Percentiles rank a stretch among this genome's conserved stretches.
phyloP scores from a whole-genome alignment of 805 yeast species.

The Candida sanyiensis region DNA sequence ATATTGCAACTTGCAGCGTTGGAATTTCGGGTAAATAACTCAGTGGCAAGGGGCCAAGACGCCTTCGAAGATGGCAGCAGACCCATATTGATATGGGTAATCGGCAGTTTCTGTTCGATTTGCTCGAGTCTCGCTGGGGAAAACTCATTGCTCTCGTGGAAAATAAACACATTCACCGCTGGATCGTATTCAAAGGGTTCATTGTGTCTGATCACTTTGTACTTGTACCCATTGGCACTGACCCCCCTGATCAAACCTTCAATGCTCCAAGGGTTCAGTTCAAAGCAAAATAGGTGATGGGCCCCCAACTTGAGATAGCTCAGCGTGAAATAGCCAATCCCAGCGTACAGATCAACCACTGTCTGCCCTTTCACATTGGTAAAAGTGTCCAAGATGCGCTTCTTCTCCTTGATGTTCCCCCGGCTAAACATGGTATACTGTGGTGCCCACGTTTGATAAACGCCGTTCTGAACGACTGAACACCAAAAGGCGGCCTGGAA shows the following conservation, averaged over 20 bases:
- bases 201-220: constrained; percentile 29
- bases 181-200: constrained; percentile 29
- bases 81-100: constrained; percentile 71
- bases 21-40: constrained; percentile 15
- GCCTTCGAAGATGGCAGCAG: constrained; percentile 64
- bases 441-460: constrained; percentile 81
- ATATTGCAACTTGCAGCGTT: constrained; percentile 22
- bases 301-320: constrained; percentile 57
- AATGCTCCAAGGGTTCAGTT: constrained; percentile 78
- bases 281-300: constrained; percentile 63
- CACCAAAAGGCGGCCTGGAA: constrained; percentile 67
- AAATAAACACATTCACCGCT: constrained; percentile 34
- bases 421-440: constrained; percentile 80
- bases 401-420: constrained; percentile 80
- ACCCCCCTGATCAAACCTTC: constrained; percentile 63
- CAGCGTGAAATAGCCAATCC: constrained; percentile 80
- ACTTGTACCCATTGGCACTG: constrained; percentile 35
- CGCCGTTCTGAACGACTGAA: constrained; percentile 61
- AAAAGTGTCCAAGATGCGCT: constrained; percentile 47
- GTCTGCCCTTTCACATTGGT: constrained; percentile 32
- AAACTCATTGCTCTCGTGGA: constrained; percentile 56
- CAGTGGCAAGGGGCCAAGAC: constrained; percentile 50
- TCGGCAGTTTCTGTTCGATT: background rate
- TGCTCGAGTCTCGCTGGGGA: constrained; percentile 37
- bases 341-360: constrained; percentile 71